Conservation (phyloP, 2,329 filamentous ascomycete species). For the Aureobasidium leucospermi region DNA sequence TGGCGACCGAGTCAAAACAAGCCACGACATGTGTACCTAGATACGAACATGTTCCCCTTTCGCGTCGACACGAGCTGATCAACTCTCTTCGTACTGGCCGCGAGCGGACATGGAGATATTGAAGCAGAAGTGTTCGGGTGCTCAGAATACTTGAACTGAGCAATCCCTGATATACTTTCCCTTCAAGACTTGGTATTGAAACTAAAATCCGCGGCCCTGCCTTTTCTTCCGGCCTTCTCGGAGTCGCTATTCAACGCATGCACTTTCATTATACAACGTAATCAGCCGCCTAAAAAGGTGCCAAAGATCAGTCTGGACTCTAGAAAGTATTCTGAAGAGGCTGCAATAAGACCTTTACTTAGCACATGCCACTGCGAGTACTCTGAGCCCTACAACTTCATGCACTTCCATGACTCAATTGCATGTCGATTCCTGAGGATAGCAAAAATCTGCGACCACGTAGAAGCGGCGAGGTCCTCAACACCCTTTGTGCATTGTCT, state of each 20-base stretch:
- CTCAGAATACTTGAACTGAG: neutral
- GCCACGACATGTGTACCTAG: neutral
- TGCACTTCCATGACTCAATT: no score
- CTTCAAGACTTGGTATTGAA: neutral
- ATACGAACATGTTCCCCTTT: neutral
- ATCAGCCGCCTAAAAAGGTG: neutral
- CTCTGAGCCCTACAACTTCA: neutral
- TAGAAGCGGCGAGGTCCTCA: neutral
- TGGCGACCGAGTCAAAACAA: neutral
- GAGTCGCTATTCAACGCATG: neutral
- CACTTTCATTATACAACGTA: neutral
- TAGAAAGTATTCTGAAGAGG: no score
- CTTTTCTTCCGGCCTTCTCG: neutral
- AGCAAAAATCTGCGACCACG: no score
- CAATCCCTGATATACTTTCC: neutral
- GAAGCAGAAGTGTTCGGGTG: no score
- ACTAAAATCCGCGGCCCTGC: neutral
- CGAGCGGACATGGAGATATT: no score
- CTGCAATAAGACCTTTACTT: no score
- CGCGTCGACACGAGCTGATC: neutral
- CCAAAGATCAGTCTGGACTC: neutral
- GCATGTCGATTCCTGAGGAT: no score
- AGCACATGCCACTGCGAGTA: neutral
- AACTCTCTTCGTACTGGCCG: neutral
- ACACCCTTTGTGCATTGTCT: no score